These are phyloP conservation scores for Pachysandra terminalis DNA, from an alignment of 164 flowering plant genomes.

Conservation along the genomic window DNA sequence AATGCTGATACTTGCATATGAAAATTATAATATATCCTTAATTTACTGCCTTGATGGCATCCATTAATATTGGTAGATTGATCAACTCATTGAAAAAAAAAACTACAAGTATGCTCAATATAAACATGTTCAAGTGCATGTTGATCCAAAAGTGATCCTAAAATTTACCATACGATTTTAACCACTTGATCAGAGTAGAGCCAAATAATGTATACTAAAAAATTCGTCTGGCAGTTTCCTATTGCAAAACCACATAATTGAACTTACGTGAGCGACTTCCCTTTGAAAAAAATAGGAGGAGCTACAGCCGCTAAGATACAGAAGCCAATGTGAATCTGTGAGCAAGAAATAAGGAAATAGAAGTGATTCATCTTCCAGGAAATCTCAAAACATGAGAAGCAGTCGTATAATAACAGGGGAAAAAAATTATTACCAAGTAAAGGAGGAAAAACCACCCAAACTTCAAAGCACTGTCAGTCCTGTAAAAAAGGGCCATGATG, in stretches of 20 bases:
- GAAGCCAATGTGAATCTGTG: slow-evolving; percentile 64
- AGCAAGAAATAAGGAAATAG: neutral
- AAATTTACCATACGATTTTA: neutral
- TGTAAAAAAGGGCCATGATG: slow-evolving; percentile 27
- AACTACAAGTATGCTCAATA: neutral
- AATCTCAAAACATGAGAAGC: neutral
- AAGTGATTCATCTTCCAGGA: neutral
- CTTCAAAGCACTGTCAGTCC: slow-evolving; percentile 74
- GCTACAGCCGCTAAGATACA: slow-evolving; percentile 67
- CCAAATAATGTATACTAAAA: neutral
- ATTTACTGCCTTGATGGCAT: neutral
- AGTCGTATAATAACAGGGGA: neutral
- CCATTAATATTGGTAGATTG: too few species aligned
- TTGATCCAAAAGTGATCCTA: neutral
- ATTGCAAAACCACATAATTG: neutral
- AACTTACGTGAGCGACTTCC: slow-evolving; percentile 71
- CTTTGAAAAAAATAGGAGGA: slow-evolving; percentile 59
- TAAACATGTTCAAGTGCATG: neutral
- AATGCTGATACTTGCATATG: neutral
- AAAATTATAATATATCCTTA: neutral
- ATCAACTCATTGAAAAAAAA: neutral
- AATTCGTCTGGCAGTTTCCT: neutral
- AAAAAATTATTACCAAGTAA: slow-evolving; percentile 41
- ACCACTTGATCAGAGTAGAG: neutral
- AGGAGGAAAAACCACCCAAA: slow-evolving; percentile 71